Evolutionary conservation across 768 basidiomycete genomes (phyloP).

Genomic region (Suillus hirtellus): DNA sequence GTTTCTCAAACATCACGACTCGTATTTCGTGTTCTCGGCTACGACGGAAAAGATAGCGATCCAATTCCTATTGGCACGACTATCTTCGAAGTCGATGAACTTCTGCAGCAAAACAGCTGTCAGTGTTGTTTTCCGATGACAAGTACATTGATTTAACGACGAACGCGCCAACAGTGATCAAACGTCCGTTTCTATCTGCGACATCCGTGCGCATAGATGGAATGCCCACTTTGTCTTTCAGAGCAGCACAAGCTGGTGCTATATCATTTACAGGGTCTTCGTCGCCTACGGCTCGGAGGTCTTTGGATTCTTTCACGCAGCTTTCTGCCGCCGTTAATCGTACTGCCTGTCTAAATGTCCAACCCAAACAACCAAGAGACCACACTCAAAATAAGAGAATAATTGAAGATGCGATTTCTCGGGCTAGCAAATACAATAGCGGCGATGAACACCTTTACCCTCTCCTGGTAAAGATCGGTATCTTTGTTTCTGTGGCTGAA

Average conservation of each 20-base stretch:
- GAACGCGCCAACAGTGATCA: neutral
- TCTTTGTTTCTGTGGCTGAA: conserved; percentile 10
- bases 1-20: conserved; percentile 1
- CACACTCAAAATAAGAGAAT: neutral
- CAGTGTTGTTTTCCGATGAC: neutral
- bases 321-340: neutral
- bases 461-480: conserved; percentile 11
- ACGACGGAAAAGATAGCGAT: conserved; percentile 1
- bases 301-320: neutral
- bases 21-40: conserved; percentile 2
- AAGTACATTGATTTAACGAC: neutral
- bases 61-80: neutral
- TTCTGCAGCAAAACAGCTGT: neutral
- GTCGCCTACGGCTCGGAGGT: neutral
- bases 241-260: neutral
- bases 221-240: conserved; percentile 4
- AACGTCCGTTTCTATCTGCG: neutral
- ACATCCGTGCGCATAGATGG: neutral
- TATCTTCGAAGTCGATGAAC: conserved; percentile 1
- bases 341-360: neutral
- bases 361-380: neutral
- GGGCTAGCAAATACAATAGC: neutral
- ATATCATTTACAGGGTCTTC: neutral
- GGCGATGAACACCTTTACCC: conserved; percentile 7
- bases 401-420: neutral